Evolutionary conservation across 768 basidiomycete species (phyloP), one percentile per base, ranked within the genome.

Genomic region (Gelatoporia subvermispora): DNA sequence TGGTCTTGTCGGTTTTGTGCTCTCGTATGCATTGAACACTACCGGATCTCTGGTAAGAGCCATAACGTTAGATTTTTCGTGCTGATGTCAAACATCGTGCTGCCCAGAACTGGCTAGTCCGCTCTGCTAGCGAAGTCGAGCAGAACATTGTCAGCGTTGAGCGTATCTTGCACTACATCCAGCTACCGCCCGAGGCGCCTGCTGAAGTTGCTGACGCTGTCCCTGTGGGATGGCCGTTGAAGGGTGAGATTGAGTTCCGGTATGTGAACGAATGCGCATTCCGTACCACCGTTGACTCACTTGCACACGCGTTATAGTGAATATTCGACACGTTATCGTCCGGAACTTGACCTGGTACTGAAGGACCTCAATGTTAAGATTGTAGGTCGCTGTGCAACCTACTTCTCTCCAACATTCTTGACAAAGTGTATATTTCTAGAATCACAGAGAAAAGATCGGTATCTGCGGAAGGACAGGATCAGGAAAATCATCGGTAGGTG

Each of bases 81-180:
- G 17, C 8, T 44, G 5, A 41, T 43, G 18, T 7, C 17, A 25
- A 55, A n/a, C 3, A 34, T 51, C 21, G 41, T 39, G 34, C 37
- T 36, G 17, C 35, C 25, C 52, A 88, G 84, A 88, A 89, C 58
- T 88, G 87, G 87, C 73, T 90, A 5, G 88, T 91, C 22, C 78
- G 88, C 24, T 83, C 84, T 13, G 83, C 86, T 2, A 87, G 84
- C 57, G 93, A 94, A 64, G 88, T 93, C 11, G 93, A 95, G 61
- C 88, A 93, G 58, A 90, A 89, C 55, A 84, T 92, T 57, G 89
- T 93, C 51, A 89, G 88, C 58, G 87, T 91, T 15, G 93, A 95
- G 63, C 83, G 92, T 4, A 85, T 94, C 45, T 64, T 88, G 22
- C 84, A 93, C 57, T 94, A 96, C 59, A 82, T 82, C 22, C 72